phyloP scores from a whole-genome alignment of 2,329 filamentous ascomycete species.

The Fulvia fulva region DNA sequence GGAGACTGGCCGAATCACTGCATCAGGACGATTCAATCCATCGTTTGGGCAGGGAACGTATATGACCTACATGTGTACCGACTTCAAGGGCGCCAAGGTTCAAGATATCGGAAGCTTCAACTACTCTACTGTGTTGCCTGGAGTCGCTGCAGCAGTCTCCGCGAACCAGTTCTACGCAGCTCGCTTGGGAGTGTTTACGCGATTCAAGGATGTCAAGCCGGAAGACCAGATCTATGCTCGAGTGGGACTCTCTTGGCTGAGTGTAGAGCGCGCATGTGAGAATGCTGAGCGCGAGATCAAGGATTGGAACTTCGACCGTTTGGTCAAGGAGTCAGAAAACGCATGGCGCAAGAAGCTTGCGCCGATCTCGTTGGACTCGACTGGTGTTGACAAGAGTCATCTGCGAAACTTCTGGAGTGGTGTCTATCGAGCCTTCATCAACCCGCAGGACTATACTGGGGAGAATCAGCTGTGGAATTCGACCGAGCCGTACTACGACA shows the following conservation, averaged over 20 bases:
- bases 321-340: conserved; percentile 40
- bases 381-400: conserved; percentile 34
- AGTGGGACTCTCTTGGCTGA: conserved; percentile 67
- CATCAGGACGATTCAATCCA: conserved; percentile 56
- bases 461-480: conserved; percentile 45
- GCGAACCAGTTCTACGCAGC: conserved; percentile 29
- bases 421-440: conserved; percentile 43
- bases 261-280: conserved; percentile 59
- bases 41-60: conserved; percentile 60
- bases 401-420: conserved; percentile 42
- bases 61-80: conserved; percentile 55
- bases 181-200: conserved; percentile 27
- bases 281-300: conserved; percentile 66
- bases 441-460: conserved; percentile 44
- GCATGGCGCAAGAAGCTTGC: conserved; percentile 39
- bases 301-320: conserved; percentile 57
- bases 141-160: conserved; percentile 32
- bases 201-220: conserved; percentile 27
- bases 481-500: conserved; percentile 43
- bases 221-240: conserved; percentile 55
- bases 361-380: conserved; percentile 35
- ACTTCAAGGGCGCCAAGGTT: conserved; percentile 51
- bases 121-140: conserved; percentile 42
- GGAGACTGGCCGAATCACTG: conserved; percentile 51
- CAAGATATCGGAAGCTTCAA: conserved; percentile 56